Conservation (phyloP, 2,329 filamentous ascomycete genomes). For the Trichoderma sp. region DNA sequence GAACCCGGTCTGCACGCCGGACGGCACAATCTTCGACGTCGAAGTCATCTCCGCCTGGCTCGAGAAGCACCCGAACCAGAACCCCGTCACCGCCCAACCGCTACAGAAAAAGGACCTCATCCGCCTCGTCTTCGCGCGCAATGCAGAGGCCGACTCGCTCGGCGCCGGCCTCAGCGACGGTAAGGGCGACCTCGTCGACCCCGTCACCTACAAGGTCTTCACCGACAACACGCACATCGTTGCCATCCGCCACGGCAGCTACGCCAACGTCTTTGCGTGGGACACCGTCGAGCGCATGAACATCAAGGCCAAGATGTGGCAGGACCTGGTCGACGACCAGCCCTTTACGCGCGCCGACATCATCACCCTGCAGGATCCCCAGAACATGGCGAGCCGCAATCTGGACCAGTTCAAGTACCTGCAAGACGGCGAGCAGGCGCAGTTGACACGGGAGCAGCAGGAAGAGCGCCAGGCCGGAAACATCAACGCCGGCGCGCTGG, state of each 20-base stretch:
- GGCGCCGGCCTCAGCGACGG: slow-evolving; percentile 53
- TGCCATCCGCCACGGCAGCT: slow-evolving; percentile 74
- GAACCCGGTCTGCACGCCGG: slow-evolving; percentile 86
- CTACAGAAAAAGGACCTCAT: slow-evolving; percentile 82
- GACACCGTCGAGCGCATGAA: slow-evolving; percentile 95
- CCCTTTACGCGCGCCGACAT: slow-evolving; percentile 90
- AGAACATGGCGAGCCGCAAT: slow-evolving; percentile 81
- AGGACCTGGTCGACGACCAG: slow-evolving; percentile 81
- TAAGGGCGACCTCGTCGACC: slow-evolving; percentile 84
- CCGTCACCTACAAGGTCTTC: slow-evolving; percentile 95
- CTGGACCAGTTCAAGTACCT: slow-evolving; percentile 87
- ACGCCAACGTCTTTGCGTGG: slow-evolving; percentile 94
- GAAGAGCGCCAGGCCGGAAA: slow-evolving; percentile 64
- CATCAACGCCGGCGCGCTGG: slow-evolving; percentile 79
- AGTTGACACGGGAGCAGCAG: slow-evolving; percentile 69
- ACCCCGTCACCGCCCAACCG: slow-evolving; percentile 81
- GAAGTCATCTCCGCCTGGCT: slow-evolving; percentile 94
- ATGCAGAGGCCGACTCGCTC: slow-evolving; percentile 66
- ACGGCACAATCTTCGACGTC: slow-evolving; percentile 91
- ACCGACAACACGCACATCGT: slow-evolving; percentile 98
- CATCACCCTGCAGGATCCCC: slow-evolving; percentile 93
- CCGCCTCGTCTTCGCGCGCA: slow-evolving; percentile 88
- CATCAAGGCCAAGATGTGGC: slow-evolving; percentile 96
- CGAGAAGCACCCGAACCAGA: slow-evolving; percentile 82
- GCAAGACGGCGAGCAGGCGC: slow-evolving; percentile 73